phyloP scores from a whole-genome alignment of 2,329 filamentous ascomycete genomes.

The Alternaria viburni region DNA sequence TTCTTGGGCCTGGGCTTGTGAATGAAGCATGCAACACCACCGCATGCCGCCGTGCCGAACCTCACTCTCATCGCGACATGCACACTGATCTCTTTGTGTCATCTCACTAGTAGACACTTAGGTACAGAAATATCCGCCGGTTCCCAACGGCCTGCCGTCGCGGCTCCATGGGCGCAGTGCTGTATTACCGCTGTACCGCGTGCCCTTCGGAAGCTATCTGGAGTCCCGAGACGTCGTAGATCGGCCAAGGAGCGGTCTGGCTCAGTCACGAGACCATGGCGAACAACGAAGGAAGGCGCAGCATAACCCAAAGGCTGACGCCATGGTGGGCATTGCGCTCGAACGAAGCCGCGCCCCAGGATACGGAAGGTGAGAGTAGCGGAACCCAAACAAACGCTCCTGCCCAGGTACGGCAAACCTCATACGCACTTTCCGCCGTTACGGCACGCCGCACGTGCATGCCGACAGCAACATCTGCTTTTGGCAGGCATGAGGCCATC shows the following conservation, averaged over 20 bases:
- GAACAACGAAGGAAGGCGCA: neutral
- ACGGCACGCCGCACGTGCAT: neutral
- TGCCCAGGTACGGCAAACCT: constrained; percentile 11
- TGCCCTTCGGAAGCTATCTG: neutral
- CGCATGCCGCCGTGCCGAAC: neutral
- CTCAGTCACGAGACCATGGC: constrained; percentile 4
- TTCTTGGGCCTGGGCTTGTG: neutral
- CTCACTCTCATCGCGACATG: neutral
- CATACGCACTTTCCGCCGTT: neutral
- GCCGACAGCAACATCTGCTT: neutral
- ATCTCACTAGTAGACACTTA: neutral
- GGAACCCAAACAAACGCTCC: constrained; percentile 7
- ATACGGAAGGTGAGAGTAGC: constrained; percentile 1
- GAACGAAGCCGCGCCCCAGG: constrained; percentile 5
- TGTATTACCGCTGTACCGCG: neutral
- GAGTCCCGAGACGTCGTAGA: neutral
- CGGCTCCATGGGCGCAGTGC: neutral
- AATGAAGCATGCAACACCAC: neutral
- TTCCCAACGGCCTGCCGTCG: neutral
- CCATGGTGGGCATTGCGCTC: constrained; percentile 3
- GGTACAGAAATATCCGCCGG: neutral
- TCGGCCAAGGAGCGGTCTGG: neutral
- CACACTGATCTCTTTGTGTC: neutral
- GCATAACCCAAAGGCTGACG: neutral
- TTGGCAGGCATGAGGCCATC: neutral